Percentiles rank a stretch among this genome's conserved stretches.
Evolutionary conservation across 1,284 basidiomycete species (phyloP).

Genomic region (Sanguinoderma infundibulare): DNA sequence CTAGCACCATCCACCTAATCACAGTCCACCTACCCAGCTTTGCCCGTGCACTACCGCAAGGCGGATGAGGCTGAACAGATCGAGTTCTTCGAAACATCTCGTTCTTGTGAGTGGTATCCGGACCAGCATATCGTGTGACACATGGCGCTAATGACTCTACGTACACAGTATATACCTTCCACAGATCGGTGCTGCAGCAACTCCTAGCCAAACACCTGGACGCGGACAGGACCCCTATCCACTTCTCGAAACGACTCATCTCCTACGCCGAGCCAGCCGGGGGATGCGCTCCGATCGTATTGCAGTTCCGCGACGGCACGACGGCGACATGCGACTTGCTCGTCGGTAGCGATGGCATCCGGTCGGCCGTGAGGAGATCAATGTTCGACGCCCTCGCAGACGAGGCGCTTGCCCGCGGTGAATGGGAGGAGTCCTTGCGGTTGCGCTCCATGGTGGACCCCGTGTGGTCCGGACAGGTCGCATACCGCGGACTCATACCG

Average conservation of each 20-base stretch:
- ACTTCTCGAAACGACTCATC: constrained; percentile 44
- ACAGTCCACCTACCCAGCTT: background rate
- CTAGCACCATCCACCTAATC: background rate
- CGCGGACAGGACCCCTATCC: constrained; percentile 30
- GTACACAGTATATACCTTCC: constrained; percentile 41
- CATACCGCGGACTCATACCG: constrained; percentile 21
- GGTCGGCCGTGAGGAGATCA: constrained; percentile 46
- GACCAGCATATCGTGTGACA: constrained; percentile 5
- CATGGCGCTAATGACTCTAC: background rate
- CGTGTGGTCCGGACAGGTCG: constrained; percentile 22
- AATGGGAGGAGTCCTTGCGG: background rate
- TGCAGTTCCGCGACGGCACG: constrained; percentile 44
- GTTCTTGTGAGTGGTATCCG: constrained; percentile 17
- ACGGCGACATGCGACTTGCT: constrained; percentile 45
- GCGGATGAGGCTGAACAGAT: constrained; percentile 15
- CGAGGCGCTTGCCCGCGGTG: background rate
- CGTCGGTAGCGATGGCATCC: constrained; percentile 53
- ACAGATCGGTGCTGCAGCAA: constrained; percentile 48
- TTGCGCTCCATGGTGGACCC: constrained; percentile 8
- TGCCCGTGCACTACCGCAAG: constrained; percentile 9
- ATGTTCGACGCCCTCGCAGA: constrained; percentile 31
- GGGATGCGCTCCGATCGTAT: constrained; percentile 8
- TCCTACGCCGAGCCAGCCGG: constrained; percentile 35
- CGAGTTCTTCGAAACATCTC: constrained; percentile 6
- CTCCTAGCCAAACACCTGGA: constrained; percentile 44